A percentile compares a stretch with the other conserved stretches of the same genome.
phyloP scores from a whole-genome alignment of 139 green algal species.

The Trebouxia sp. region DNA sequence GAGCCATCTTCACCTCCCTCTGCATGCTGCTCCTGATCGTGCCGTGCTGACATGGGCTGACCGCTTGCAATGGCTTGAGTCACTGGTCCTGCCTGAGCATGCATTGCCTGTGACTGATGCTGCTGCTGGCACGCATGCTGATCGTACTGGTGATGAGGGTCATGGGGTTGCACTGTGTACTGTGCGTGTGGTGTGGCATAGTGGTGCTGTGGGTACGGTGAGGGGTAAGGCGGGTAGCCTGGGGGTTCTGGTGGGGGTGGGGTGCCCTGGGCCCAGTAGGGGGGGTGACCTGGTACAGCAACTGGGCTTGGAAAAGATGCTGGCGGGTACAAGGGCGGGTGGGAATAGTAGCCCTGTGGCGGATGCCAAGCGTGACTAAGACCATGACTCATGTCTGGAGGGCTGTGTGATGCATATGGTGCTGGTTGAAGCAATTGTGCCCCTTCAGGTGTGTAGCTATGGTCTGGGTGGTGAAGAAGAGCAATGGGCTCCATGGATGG shows the following conservation, averaged over 20 bases:
- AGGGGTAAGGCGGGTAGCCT: background rate
- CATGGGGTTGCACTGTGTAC: background rate
- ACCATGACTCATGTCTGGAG: no score
- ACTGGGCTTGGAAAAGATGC: no score
- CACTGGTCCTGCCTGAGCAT: background rate
- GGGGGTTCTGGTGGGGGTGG: no score
- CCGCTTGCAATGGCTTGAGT: background rate
- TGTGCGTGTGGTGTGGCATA: background rate
- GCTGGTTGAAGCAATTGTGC: background rate
- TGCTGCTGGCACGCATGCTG: constrained; percentile 1
- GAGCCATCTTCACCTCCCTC: background rate
- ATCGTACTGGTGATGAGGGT: background rate
- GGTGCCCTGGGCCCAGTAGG: no score
- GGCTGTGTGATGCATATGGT: no score
- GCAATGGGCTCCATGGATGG: background rate
- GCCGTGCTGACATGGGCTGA: background rate
- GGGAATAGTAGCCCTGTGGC: no score
- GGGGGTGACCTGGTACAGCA: no score
- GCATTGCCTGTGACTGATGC: constrained; percentile 3
- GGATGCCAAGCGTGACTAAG: no score
- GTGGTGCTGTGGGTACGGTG: background rate
- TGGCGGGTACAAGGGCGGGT: no score
- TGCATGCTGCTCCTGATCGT: background rate
- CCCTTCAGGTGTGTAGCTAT: background rate
- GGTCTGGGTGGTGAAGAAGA: background rate